These are phyloP conservation scores for Fraxinus xanthoxyloides DNA, from an alignment of 305 asterid species.

Conservation along the genomic window DNA sequence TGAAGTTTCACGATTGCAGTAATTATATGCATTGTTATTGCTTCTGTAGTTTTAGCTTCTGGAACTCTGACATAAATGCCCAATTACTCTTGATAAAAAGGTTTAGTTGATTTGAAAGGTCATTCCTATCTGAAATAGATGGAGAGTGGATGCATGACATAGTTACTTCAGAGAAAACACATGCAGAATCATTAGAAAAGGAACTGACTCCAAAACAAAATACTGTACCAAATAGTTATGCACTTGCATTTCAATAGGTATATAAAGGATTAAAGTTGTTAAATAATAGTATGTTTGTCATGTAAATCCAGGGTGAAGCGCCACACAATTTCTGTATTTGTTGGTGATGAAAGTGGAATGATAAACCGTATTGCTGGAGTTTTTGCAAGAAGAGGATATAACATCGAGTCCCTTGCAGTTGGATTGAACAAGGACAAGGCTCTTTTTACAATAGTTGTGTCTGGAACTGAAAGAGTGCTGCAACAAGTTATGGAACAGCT, in stretches of 20 bases:
- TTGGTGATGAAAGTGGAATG: constrained; percentile 99
- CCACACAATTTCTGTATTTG: constrained; percentile 85
- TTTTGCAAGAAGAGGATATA: constrained; percentile 94
- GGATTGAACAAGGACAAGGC: constrained; percentile 97
- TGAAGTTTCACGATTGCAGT: not conserved
- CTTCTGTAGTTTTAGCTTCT: not conserved
- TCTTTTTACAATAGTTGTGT: constrained; percentile 87
- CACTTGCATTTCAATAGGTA: not conserved
- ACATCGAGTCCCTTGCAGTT: constrained; percentile 96
- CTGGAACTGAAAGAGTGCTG: constrained; percentile 80
- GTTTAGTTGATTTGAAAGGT: not conserved
- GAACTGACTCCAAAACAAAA: not conserved
- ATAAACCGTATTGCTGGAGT: constrained; percentile 96
- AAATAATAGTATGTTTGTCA: not conserved
- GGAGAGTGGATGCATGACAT: not conserved
- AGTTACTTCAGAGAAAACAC: not conserved
- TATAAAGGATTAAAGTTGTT: not conserved
- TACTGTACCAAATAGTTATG: not conserved
- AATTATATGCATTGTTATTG: not conserved
- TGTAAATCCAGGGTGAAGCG: constrained; percentile 62
- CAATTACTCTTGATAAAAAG: not conserved
- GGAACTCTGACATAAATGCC: not conserved
- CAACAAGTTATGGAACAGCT: constrained; percentile 91
- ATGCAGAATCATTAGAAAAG: not conserved
- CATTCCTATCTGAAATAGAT: not conserved